These are phyloP conservation scores for Podaxis rugospora DNA, from an alignment of 768 basidiomycete species.

Conservation along the genomic window DNA sequence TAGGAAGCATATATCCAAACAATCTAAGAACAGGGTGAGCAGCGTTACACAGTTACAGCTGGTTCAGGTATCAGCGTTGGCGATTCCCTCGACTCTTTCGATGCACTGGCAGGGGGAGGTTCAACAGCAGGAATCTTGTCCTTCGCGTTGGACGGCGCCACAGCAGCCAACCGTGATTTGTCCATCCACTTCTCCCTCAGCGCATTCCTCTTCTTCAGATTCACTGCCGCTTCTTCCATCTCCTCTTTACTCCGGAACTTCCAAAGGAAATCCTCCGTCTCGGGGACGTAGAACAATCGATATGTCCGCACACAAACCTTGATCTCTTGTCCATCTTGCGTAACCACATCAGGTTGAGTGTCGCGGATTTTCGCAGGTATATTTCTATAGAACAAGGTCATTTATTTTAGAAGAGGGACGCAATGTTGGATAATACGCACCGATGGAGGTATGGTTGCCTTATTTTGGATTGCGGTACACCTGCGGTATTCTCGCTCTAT, in stretches of 20 bases:
- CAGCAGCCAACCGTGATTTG: conserved; percentile 10
- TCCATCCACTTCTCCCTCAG: conserved; percentile 35
- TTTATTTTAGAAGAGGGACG: not conserved
- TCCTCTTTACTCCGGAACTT: conserved; percentile 39
- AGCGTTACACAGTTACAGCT: conserved; percentile 39
- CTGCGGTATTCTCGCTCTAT: conserved; percentile 58
- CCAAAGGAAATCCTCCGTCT: conserved; percentile 62
- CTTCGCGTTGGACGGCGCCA: not conserved
- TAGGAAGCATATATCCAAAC: conserved; percentile 38
- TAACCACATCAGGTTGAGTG: conserved; percentile 38
- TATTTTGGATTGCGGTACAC: conserved; percentile 41
- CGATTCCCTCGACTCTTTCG: not conserved
- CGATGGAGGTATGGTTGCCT: conserved; percentile 63
- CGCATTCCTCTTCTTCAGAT: conserved; percentile 27
- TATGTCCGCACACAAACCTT: conserved; percentile 83
- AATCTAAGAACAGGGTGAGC: not conserved
- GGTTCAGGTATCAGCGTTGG: conserved; percentile 17
- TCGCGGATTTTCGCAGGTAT: conserved; percentile 30
- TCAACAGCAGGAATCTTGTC: not conserved
- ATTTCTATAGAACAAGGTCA: conserved; percentile 29
- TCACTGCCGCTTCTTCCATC: conserved; percentile 24
- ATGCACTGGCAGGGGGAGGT: not conserved
- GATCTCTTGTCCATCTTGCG: conserved; percentile 68
- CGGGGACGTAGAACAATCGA: conserved; percentile 72
- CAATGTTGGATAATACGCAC: conserved; percentile 30